phyloP scores from a whole-genome alignment of 495 filamentous ascomycete species.

The Venustampulla echinocandica region DNA sequence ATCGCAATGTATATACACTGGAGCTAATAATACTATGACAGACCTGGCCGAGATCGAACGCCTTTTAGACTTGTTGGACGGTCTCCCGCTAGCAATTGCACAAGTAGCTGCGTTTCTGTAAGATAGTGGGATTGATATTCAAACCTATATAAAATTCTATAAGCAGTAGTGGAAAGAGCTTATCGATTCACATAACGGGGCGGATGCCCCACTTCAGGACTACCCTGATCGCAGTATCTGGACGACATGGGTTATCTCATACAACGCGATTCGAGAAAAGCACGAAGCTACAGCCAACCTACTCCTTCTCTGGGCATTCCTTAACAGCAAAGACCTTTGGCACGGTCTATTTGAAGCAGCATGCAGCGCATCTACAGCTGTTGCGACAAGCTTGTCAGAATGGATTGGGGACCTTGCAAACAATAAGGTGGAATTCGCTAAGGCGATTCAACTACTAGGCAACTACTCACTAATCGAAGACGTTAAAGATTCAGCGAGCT shows the following conservation, averaged over 20 bases:
- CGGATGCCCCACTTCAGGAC: slow-evolving; percentile 19
- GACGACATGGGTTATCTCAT: slow-evolving; percentile 38
- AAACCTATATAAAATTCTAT: slow-evolving; percentile 13
- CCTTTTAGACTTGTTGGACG: too few relatives aligned
- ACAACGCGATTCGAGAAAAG: slow-evolving; percentile 28
- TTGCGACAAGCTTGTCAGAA: slow-evolving; percentile 9
- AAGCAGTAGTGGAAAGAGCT: slow-evolving; percentile 22
- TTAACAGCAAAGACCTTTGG: slow-evolving; percentile 44
- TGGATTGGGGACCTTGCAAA: slow-evolving; percentile 16
- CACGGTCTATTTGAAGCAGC: slow-evolving; percentile 32
- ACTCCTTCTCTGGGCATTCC: slow-evolving; percentile 35
- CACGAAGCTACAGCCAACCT: slow-evolving; percentile 30
- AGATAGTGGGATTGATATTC: slow-evolving; percentile 10
- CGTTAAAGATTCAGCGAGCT: slow-evolving; percentile 18
- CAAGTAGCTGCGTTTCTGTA: slow-evolving; percentile 27
- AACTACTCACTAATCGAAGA: slow-evolving; percentile 25
- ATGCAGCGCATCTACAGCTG: too few relatives aligned
- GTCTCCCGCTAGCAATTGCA: slow-evolving; percentile 25
- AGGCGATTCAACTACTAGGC: slow-evolving; percentile 18
- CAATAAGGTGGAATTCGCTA: slow-evolving; percentile 18
- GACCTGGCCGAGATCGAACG: too few relatives aligned
- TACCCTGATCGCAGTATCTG: slow-evolving; percentile 28
- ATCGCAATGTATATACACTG: too few relatives aligned
- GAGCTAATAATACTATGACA: too few relatives aligned
- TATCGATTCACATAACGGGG: too few relatives aligned